phyloP scores from a whole-genome alignment of 176 grass and related monocot species.

The Secale cereale region DNA sequence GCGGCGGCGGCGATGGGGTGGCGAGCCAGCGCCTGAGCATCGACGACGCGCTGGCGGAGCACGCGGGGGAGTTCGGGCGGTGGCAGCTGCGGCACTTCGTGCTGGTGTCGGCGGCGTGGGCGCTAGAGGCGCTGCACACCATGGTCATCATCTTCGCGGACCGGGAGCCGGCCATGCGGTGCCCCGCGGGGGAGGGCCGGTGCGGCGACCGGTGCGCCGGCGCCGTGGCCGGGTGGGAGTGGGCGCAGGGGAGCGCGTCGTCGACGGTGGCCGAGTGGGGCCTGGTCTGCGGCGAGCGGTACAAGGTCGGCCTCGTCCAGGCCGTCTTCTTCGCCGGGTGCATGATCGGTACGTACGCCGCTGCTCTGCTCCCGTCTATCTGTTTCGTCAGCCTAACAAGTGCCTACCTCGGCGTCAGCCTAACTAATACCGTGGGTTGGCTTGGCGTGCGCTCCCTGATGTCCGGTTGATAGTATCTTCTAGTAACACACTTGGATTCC shows the following conservation, averaged over 20 bases:
- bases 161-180: constrained; percentile 44
- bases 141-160: constrained; percentile 98
- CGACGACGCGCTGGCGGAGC: constrained; percentile 57
- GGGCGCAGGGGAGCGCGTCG: constrained; percentile 39
- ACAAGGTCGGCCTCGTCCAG: constrained; percentile 87
- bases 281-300: constrained; percentile 61
- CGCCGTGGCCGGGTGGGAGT: constrained; percentile 45
- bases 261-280: constrained; percentile 84
- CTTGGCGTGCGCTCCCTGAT: too few species aligned
- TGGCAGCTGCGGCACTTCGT: constrained; percentile 98
- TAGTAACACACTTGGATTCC: too few species aligned
- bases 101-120: constrained; percentile 71
- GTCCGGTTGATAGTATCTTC: too few species aligned
- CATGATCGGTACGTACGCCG: constrained; percentile 61
- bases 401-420: too few species aligned
- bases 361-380: background rate
- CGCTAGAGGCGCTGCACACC: constrained; percentile 85
- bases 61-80: constrained; percentile 82
- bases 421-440: too few species aligned
- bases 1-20: background rate
- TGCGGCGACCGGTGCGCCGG: constrained; percentile 45
- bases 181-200: background rate
- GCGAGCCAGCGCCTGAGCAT: constrained; percentile 40
- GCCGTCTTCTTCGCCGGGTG: constrained; percentile 71
- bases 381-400: too few species aligned